A percentile compares a stretch with the other conserved stretches of the same genome.
Evolutionary conservation across 2,329 filamentous ascomycete species (phyloP).

Genomic region (Aspergillus fijiensis): DNA sequence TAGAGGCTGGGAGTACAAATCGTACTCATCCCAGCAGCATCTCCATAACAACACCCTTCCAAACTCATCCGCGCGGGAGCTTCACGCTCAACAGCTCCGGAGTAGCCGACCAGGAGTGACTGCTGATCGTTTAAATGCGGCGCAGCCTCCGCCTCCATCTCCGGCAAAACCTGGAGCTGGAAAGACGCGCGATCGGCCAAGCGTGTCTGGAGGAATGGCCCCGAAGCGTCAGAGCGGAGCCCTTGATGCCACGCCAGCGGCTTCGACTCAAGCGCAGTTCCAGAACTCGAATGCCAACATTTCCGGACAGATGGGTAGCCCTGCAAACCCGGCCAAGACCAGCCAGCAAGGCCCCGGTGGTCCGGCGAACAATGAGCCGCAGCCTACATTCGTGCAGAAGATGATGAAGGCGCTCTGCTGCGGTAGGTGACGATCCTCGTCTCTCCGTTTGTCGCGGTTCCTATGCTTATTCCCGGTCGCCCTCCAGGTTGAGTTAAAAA

Average conservation of each 20-base stretch:
- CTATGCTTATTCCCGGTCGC: conserved; percentile 23
- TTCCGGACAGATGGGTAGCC: conserved; percentile 59
- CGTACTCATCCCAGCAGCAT: conserved; percentile 68
- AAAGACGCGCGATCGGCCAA: conserved; percentile 72
- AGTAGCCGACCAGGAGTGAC: conserved; percentile 66
- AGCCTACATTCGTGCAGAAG: conserved; percentile 84
- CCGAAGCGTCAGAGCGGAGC: conserved; percentile 70
- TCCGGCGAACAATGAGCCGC: conserved; percentile 63
- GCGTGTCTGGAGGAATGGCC: conserved; percentile 69
- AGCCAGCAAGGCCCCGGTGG: conserved; percentile 56
- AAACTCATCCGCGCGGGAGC: conserved; percentile 79
- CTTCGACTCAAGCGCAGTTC: conserved; percentile 93
- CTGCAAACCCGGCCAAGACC: conserved; percentile 58
- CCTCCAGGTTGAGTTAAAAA: conserved; percentile 34
- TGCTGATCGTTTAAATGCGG: conserved; percentile 87
- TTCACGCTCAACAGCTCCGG: conserved; percentile 67
- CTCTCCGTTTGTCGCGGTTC: conserved; percentile 16
- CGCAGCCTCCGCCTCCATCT: conserved; percentile 84
- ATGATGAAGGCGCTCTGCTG: conserved; percentile 92
- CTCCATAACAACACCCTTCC: conserved; percentile 74
- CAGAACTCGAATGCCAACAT: conserved; percentile 92
- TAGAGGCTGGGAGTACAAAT: conserved; percentile 86
- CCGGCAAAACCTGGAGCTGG: conserved; percentile 75
- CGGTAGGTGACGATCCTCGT: conserved; percentile 52
- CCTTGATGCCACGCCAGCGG: conserved; percentile 76